phyloP scores from a whole-genome alignment of 176 grass and related monocot genomes.

The Olyra latifolia region DNA sequence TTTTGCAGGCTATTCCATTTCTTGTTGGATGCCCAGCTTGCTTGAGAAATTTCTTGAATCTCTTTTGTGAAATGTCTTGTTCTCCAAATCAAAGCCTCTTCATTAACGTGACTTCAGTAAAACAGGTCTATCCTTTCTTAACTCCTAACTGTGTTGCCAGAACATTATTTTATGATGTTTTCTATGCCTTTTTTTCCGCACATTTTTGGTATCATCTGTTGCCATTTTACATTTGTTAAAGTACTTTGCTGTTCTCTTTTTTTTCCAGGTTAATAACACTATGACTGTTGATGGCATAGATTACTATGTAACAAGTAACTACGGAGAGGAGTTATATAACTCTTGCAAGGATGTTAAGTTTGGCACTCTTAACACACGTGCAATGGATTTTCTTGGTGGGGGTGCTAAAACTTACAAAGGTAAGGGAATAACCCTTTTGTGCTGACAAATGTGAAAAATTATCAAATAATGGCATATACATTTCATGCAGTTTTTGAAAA shows the following conservation, averaged over 20 bases:
- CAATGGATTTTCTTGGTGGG: conserved; percentile 97
- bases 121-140: conserved; percentile 59
- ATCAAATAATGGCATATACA: background rate
- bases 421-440: conserved; percentile 26
- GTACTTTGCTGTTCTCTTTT: conserved; percentile 19
- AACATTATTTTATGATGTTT: conserved; percentile 5
- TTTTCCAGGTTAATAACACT: conserved; percentile 71
- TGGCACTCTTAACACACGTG: conserved; percentile 84
- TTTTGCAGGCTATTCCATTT: conserved; percentile 93
- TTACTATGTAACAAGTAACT: conserved; percentile 70
- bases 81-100: conserved; percentile 98
- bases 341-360: conserved; percentile 99
- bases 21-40: conserved; percentile 99
- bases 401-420: conserved; percentile 85
- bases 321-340: conserved; percentile 77
- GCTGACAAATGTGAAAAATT: background rate
- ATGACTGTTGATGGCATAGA: conserved; percentile 75
- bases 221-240: conserved; percentile 21
- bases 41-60: conserved; percentile 97
- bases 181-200: background rate
- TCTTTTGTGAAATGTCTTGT: conserved; percentile 90
- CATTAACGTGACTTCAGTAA: conserved; percentile 90
- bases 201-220: background rate
- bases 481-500: background rate
- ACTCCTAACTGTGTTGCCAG: background rate